Conservation (phyloP, 805 yeast species). For the Suhomyces canberraensis region DNA sequence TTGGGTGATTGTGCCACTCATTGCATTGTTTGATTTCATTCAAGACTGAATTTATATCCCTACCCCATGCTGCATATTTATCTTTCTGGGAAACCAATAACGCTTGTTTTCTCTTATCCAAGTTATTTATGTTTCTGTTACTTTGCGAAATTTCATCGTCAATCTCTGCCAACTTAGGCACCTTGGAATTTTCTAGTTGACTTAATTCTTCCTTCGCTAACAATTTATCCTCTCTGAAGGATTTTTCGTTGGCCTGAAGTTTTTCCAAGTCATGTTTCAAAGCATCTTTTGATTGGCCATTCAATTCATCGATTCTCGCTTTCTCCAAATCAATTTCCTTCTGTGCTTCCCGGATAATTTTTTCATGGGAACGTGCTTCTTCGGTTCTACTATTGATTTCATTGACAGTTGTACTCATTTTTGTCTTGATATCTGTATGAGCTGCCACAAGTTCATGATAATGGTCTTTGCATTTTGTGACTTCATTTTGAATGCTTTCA, state of each 20-base stretch:
- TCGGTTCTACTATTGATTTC: conserved; percentile 14
- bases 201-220: conserved; percentile 10
- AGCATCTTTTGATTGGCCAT: conserved; percentile 43
- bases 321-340: conserved; percentile 31
- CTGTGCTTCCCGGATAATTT: conserved; percentile 11
- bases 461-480: conserved; percentile 1
- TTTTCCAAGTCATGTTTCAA: conserved; percentile 20
- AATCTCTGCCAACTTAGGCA: conserved; percentile 1
- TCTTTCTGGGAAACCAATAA: conserved; percentile 22
- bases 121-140: conserved; percentile 7
- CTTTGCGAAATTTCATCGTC: background rate
- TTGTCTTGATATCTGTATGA: conserved; percentile 27
- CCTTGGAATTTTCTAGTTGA: conserved; percentile 9
- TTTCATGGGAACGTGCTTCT: conserved; percentile 12
- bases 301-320: conserved; percentile 34
- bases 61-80: conserved; percentile 52
- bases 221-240: conserved; percentile 12
- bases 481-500: conserved; percentile 1
- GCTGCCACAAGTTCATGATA: conserved; percentile 8
- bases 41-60: conserved; percentile 39
- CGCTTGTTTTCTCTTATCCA: conserved; percentile 10
- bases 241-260: conserved; percentile 18
- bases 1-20: conserved; percentile 46
- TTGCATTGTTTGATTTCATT: conserved; percentile 35
- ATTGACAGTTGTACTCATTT: conserved; percentile 7